Conservation (phyloP, 441 rosid species). For the Macaranga tanarius region DNA sequence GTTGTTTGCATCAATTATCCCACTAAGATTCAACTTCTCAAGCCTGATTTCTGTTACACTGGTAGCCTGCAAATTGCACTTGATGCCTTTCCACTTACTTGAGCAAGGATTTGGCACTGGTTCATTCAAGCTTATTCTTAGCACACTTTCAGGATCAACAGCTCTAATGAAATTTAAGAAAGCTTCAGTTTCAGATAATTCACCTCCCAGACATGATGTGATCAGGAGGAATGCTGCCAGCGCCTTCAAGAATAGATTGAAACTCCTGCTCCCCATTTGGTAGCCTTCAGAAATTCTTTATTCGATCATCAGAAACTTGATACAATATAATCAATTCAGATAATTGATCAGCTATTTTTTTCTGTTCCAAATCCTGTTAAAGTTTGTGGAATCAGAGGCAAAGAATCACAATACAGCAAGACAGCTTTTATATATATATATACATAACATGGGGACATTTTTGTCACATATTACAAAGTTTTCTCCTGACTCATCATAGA, state of each 20-base stretch:
- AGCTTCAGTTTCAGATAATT: slow-evolving; percentile 32
- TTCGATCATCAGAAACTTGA: slow-evolving; percentile 18
- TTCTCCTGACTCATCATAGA: not conserved
- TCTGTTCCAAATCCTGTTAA: not conserved
- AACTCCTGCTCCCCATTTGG: slow-evolving; percentile 26
- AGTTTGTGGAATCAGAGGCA: not conserved
- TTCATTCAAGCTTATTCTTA: slow-evolving; percentile 15
- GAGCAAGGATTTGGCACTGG: slow-evolving; percentile 28
- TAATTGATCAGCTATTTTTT: not conserved
- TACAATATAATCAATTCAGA: not conserved
- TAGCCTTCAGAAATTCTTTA: not conserved
- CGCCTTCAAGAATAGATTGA: slow-evolving; percentile 7
- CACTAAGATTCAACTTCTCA: slow-evolving; percentile 35
- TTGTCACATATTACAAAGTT: slow-evolving; percentile 34
- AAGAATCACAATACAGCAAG: not conserved
- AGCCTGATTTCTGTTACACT: slow-evolving; percentile 35
- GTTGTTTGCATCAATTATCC: slow-evolving; percentile 37
- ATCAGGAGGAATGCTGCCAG: slow-evolving; percentile 22
- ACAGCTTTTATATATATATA: no score
- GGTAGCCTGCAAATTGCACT: slow-evolving; percentile 28
- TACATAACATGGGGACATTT: slow-evolving; percentile 24
- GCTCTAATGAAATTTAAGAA: slow-evolving; percentile 32
- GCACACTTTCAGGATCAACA: slow-evolving; percentile 38
- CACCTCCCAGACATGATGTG: slow-evolving; percentile 27
- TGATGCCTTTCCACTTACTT: slow-evolving; percentile 24